Evolutionary conservation across 1,284 basidiomycete species (phyloP), one percentile per base, ranked within the genome.

Genomic region (Heterobasidion parviporum): DNA sequence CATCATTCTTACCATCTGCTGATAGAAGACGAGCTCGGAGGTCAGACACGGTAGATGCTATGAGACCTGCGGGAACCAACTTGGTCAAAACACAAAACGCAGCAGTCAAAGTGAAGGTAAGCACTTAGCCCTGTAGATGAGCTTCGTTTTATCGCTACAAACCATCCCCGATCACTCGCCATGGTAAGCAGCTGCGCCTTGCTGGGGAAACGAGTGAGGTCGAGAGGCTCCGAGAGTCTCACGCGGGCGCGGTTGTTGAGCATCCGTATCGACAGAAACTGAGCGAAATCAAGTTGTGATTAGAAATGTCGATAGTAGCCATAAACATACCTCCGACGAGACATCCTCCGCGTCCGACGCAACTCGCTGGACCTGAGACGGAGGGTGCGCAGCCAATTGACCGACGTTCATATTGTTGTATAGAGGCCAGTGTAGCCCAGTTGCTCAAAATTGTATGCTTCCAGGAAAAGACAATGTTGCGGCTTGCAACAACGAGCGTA

Each of bases 191-290:
- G 65, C 61, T 72, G 61, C 57, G 67, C 61, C 54, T 70, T 75
- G 9, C 68, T 68, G 1, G 74, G 71, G 50, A 76, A 63, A 2
- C 71, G 58, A 14, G 76, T 65, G 20, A 78, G 69, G 57, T 74
- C 70, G 16, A 84, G 66, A 2, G 75, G 71, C 18, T 75, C 64
- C 5, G 87, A 89, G 10, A 89, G 66, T 53, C 75, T 74, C 48
- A 85, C 72, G 58, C 87, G 82, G 41, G 78, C 71, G 55, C 81
- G 78, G 64, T 85, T 89, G 63, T 79, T 80, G 43, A 81, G 56
- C n/a, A 78, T 68, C 10, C 74, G 72, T 16, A 80, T 64, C 1
- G 73, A 70, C 12, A 80, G 67, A 58, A 78, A 80, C 78, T 80
- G 59, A 26, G 26, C 26, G 26, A 5, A 41, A 1, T 6, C 6